Evolutionary conservation across 2,329 filamentous ascomycete species (phyloP).

Genomic region (Magnaporthiopsis rhizophila): DNA sequence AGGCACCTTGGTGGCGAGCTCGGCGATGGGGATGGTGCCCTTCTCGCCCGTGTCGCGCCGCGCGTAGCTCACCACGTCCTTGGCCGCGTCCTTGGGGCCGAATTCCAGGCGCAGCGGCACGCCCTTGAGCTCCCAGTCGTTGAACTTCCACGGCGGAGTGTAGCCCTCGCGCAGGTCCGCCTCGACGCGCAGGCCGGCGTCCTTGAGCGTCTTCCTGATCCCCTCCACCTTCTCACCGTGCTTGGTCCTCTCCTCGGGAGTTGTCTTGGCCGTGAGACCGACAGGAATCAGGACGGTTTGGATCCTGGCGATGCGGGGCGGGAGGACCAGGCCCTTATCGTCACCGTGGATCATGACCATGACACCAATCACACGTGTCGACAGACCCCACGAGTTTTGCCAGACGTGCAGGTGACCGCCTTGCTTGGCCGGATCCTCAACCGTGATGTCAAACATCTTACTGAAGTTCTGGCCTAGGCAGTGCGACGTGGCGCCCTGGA

Average conservation of each 20-base stretch:
- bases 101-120: conserved; percentile 92
- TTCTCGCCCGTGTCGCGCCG: conserved; percentile 86
- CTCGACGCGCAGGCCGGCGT: conserved; percentile 68
- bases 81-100: conserved; percentile 86
- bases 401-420: conserved; percentile 79
- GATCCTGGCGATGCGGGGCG: conserved; percentile 78
- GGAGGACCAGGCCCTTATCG: conserved; percentile 88
- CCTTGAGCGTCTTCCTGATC: conserved; percentile 59
- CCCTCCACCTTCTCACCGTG: conserved; percentile 69
- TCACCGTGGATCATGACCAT: conserved; percentile 99
- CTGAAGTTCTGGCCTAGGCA: conserved; percentile 95
- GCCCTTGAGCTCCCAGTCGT: conserved; percentile 96
- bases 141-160: conserved; percentile 96
- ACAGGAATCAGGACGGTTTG: conserved; percentile 88
- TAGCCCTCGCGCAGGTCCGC: conserved; percentile 84
- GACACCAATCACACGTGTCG: conserved; percentile 92
- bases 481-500: conserved; percentile 93
- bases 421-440: conserved; percentile 82
- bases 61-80: conserved; percentile 74
- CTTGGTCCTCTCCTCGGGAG: conserved; percentile 67
- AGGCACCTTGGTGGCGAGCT: conserved; percentile 66
- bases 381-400: conserved; percentile 99
- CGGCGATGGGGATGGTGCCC: conserved; percentile 65
- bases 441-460: conserved; percentile 96
- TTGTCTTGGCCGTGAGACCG: conserved; percentile 82